Evolutionary conservation across 192 early-diverging fungal genomes (phyloP), one percentile per base, ranked within the genome.

Genomic region (Thoreauomyces humboldtii): DNA sequence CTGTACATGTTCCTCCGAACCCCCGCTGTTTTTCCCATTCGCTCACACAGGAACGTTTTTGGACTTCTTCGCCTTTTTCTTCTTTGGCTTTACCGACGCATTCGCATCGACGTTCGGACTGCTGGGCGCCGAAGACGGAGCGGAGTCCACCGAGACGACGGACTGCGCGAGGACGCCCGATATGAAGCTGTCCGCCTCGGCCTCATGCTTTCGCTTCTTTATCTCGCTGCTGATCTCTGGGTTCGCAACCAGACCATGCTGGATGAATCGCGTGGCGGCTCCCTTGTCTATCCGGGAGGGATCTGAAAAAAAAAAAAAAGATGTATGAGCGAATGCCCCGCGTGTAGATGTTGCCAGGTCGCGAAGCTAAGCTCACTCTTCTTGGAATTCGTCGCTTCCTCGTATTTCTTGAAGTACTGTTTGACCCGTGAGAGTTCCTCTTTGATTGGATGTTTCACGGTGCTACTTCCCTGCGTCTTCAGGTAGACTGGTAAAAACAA

Each of bases 261-360:
- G 47, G 1, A 68, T 37, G 28, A 68, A 68, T 17, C 65, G 65
- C 27, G 33, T 60, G n/a, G 65, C 55, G 19, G 65, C 65, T 48
- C 15, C 45, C 24, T 47, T 17, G 35, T 68, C 57, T 19, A 68
- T 15, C 19, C 53, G 33, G 34, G 58, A 37, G 4, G 61, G 22
- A 5, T 27, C 47, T 63, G 7, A 17, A 34, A 35, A 31, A 12
- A 52, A 31, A 28, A 27, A 27, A 15, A 29, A 6, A 28, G 5
- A 2, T 29, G 17, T 6, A 27, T 52, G 27, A 52, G 50, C 50
- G 27, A 7, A 9, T 24, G 17, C 7, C 17, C 50, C 44, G 44
- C 25, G 32, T 3, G 25, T 2, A 52, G 17, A 22, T 31, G 12
- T 0, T 0, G 1, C 21, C 1, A 44, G 17, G 42, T 44, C 1